Base-by-base conservation (phyloP, 2,329 filamentous ascomycete species). In the Claviceps sp. region DNA sequence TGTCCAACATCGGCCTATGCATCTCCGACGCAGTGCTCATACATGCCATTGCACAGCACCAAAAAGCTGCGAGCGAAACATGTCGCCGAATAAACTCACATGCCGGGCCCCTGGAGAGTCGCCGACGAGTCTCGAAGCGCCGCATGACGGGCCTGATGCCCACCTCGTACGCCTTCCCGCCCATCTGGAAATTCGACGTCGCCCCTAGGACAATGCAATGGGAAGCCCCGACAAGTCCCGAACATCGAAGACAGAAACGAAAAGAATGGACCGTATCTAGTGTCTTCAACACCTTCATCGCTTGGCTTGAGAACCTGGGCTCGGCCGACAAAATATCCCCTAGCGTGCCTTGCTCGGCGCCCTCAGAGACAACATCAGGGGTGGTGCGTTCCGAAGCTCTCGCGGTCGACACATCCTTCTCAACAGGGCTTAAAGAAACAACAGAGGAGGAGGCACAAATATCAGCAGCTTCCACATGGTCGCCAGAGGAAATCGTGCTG, bases 101-200 rank as follows among this genome's bases (percentile, higher is more conserved):
- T 6, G 73, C 74, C 0, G 78, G 77, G 0, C 77, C 77, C 1
- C 67, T 81, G 55, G 78, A 81, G 63, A 73, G 70, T 59, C 72
- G 75, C 34, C 75, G 74, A 34, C 71, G 77, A 6, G 59, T 74
- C 20, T 75, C 76, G 38, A 78, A 71, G 60, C 72, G 78, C 52
- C 72, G 71, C 49, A 77, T 81, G 70, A 75, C 72, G 20, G 76
- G 71, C 49, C 62, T 77, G 53, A 65, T 74, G 51, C 68, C 72
- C 26, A 60, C 67, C 8, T 61, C 70, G 22, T 59, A 61, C 4
- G 58, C 65, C 7, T 65, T 64, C 18, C 62, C 68, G 16, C 67
- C 71, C 1, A 60, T 67, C 6, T 80, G 76, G 77, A 68, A 70
- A 0, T 67, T 77, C 46, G 66, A 71, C 13, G 65, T 70, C 24